Percentiles rank a stretch among this genome's conserved stretches.
Evolutionary conservation across 306 rosid genomes (phyloP).

Genomic region (Canavalia gladiata): DNA sequence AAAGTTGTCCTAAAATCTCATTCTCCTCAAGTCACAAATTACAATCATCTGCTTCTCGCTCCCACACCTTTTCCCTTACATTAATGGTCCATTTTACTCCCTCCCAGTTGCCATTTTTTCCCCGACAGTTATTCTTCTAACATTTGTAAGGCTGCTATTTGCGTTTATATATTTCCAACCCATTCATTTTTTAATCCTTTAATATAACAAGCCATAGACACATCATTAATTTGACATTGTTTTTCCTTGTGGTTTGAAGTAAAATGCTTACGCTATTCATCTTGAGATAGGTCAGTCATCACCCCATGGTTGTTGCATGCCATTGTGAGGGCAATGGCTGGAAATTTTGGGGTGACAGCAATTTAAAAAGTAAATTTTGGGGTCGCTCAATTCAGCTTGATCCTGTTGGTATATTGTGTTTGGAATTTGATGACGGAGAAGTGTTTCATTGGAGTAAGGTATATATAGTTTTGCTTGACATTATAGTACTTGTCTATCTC

Average conservation of each 20-base stretch:
- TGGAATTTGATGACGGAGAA: constrained; percentile 95
- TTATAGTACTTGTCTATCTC: constrained; percentile 5
- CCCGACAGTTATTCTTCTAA: neutral
- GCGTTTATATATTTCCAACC: neutral
- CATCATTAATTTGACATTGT: constrained; percentile 3
- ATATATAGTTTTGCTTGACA: constrained; percentile 31
- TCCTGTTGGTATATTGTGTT: constrained; percentile 82
- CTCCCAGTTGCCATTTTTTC: neutral
- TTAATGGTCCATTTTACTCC: neutral
- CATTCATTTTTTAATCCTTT: neutral
- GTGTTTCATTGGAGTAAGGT: constrained; percentile 93
- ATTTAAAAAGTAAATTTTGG: constrained; percentile 92
- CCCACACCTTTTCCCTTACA: neutral
- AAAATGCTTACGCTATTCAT: constrained; percentile 42
- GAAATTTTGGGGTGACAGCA: constrained; percentile 94
- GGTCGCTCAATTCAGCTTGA: constrained; percentile 98
- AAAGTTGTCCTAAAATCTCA: neutral
- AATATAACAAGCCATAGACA: neutral
- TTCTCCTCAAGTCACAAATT: neutral
- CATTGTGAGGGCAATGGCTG: constrained; percentile 93
- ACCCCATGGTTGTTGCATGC: constrained; percentile 93
- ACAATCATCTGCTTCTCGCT: neutral
- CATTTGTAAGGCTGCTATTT: neutral
- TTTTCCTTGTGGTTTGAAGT: constrained; percentile 18
- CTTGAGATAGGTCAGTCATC: constrained; percentile 89